Evolutionary conservation across 164 flowering plant genomes (phyloP), one percentile per base, ranked within the genome.

Genomic region (Cinnamomum micranthum): DNA sequence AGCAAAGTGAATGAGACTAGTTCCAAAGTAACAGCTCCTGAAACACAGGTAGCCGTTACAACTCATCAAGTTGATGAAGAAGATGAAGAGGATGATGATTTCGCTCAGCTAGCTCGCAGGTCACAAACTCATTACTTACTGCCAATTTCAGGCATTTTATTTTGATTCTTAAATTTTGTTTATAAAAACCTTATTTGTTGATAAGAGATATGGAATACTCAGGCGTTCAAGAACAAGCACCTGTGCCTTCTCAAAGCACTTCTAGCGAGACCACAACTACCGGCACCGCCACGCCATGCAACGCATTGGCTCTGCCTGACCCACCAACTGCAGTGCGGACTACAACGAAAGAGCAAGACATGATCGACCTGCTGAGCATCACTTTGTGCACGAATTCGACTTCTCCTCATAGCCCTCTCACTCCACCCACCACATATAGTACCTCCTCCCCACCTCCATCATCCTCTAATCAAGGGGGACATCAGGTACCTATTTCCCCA

Each of bases 21-120:
- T 73, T 80, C 82, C 63, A 79, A 50, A 72, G 75, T 85, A 28
- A 73, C 73, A 73, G 67, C 78, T 15, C 73, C 31, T 10, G 33
- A 80, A 20, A n/a, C 63, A 15, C 71, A 70, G 51, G 41, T 76
- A 74, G 33, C 84, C 22, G 74, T 60, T 17, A 62, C 81, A 59
- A 83, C 69, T 72, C 66, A 33, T 77, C 85, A 74, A n/a, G 27
- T 76, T 24, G 94, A 86, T 69, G 75, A 76, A 27, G 97, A 88
- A 68, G 97, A 94, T 22, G 96, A 92, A 72, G 96, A 90, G 81
- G 97, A 95, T 66, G 97, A 95, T 82, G 97, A 93, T 75, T 91
- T 92, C 79, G 92, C 94, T 3, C 92, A 82, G 79, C 84, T 95
- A 24, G 97, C 97, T 71, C 86, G 94, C 84, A 93, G 98, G 98